Evolutionary conservation across 2,329 filamentous ascomycete genomes (phyloP).

Genomic region (Pseudocercospora fijiensis): DNA sequence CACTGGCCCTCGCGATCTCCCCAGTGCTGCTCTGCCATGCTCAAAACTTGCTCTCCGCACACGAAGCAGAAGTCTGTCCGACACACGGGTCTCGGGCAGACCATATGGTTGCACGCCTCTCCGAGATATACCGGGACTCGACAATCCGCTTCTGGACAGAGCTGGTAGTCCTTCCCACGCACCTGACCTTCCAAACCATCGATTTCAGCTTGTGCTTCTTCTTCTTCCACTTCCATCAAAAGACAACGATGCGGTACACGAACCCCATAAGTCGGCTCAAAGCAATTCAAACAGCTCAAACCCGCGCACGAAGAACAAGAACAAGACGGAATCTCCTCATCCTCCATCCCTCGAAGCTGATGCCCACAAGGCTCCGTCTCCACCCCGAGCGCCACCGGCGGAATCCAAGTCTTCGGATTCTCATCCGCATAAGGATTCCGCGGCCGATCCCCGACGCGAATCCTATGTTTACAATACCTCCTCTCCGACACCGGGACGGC

Average conservation of each 20-base stretch:
- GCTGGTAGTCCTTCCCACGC: background rate
- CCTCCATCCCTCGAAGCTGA: no score
- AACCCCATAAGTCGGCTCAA: background rate
- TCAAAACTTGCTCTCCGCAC: background rate
- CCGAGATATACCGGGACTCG: background rate
- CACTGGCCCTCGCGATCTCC: background rate
- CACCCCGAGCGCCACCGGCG: background rate
- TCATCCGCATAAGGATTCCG: background rate
- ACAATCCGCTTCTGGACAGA: background rate
- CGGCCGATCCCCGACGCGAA: background rate
- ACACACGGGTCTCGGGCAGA: background rate
- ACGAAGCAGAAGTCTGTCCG: conserved; percentile 2
- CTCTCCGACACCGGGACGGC: background rate
- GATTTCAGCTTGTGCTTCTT: no score
- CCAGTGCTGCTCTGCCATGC: conserved; percentile 1
- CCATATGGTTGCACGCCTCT: conserved; percentile 11
- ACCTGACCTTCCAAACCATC: background rate
- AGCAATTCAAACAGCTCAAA: background rate
- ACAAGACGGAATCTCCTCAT: no score
- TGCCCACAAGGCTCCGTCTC: background rate
- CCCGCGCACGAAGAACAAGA: background rate
- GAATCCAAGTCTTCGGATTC: background rate
- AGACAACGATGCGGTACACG: background rate
- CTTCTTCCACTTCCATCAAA: background rate
- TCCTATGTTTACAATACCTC: background rate